These are phyloP conservation scores for Aspergillus viridinutans DNA, from an alignment of 2,329 filamentous ascomycete genomes.

Conservation along the genomic window DNA sequence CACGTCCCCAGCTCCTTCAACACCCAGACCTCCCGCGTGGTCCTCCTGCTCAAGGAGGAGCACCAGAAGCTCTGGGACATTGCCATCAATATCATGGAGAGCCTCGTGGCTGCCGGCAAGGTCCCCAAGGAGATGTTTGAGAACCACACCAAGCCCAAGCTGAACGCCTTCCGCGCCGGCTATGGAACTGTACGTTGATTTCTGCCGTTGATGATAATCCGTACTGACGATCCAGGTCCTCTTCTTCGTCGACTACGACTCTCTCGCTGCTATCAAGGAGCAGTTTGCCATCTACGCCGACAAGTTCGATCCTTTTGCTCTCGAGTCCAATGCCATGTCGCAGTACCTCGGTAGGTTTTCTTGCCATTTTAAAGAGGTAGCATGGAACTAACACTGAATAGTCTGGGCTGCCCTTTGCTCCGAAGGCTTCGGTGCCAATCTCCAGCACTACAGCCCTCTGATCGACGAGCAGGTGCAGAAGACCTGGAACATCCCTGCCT, in stretches of 20 bases:
- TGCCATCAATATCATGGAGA: constrained; percentile 58
- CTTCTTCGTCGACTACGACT: constrained; percentile 74
- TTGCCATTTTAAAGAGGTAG: background rate
- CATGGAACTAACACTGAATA: constrained; percentile 4
- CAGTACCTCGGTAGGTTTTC: constrained; percentile 54
- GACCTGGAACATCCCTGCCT: constrained; percentile 64
- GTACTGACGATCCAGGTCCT: constrained; percentile 48
- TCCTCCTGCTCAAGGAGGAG: constrained; percentile 75
- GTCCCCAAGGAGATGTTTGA: constrained; percentile 57
- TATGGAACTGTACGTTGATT: constrained; percentile 65
- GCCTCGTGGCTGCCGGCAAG: constrained; percentile 25
- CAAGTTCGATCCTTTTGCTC: constrained; percentile 71
- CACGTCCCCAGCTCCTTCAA: constrained; percentile 80
- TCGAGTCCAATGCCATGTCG: constrained; percentile 73
- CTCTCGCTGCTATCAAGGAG: constrained; percentile 56
- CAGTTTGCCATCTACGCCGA: constrained; percentile 71
- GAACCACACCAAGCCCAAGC: constrained; percentile 39
- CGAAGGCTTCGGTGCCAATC: constrained; percentile 79
- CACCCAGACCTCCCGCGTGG: constrained; percentile 72
- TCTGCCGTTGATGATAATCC: background rate
- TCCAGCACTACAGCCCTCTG: constrained; percentile 89
- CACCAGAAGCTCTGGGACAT: constrained; percentile 87
- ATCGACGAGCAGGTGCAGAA: constrained; percentile 67
- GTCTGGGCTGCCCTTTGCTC: constrained; percentile 76
- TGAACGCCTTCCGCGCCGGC: constrained; percentile 61